These are phyloP conservation scores for Cylindrotheca closterium DNA, from an alignment of 108 stramenopile genomes.

Conservation along the genomic window DNA sequence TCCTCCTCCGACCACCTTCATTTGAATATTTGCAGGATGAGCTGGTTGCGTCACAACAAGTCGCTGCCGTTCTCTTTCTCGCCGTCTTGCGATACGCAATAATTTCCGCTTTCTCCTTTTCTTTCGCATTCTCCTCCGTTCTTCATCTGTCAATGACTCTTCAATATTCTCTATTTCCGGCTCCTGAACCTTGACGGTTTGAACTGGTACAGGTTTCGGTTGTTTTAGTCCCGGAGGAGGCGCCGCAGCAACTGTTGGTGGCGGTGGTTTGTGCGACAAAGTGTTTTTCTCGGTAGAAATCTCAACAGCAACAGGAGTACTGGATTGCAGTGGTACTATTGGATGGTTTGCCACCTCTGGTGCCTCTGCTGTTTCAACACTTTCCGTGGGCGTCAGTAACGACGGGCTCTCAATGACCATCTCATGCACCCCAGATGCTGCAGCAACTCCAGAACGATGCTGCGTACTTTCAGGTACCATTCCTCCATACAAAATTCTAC, in stretches of 20 bases:
- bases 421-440: slow-evolving; percentile 67
- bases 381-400: background rate
- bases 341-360: background rate
- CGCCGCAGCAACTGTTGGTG: background rate
- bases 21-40: slow-evolving; percentile 10
- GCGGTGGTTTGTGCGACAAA: background rate
- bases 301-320: background rate
- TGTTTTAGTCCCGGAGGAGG: background rate
- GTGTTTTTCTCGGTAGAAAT: background rate
- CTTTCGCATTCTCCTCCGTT: slow-evolving; percentile 19
- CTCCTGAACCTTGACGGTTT: background rate
- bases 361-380: background rate
- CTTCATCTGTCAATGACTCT: slow-evolving; percentile 23
- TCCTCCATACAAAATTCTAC: slow-evolving; percentile 70
- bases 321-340: background rate
- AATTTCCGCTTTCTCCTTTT: slow-evolving; percentile 29
- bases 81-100: slow-evolving; percentile 17
- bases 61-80: slow-evolving; percentile 34
- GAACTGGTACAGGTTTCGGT: slow-evolving; percentile 1
- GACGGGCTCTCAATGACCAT: slow-evolving; percentile 42
- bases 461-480: slow-evolving; percentile 78
- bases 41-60: slow-evolving; percentile 26
- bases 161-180: background rate
- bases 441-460: slow-evolving; percentile 57
- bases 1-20: slow-evolving; percentile 3